phyloP scores from a whole-genome alignment of 179 eudicot genomes.

The Beta macrorhiza region DNA sequence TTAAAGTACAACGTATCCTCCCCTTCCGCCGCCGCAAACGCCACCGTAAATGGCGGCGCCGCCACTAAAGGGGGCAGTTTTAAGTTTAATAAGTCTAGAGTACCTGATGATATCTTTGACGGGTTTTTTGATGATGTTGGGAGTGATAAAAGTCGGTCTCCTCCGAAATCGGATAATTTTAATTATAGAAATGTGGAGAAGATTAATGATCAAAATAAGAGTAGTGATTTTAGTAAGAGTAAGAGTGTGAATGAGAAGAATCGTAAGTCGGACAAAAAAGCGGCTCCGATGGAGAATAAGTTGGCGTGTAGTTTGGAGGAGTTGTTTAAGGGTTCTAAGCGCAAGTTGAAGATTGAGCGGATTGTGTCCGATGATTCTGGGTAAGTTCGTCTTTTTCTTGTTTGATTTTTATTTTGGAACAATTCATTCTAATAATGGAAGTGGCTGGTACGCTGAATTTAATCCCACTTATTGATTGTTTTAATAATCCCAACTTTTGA shows the following conservation, averaged over 20 bases:
- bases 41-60: not conserved
- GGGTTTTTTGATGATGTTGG: constrained; percentile 49
- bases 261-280: constrained; percentile 20
- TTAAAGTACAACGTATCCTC: constrained; percentile 37
- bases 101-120: constrained; percentile 50
- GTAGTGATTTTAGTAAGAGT: not conserved
- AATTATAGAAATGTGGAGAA: not conserved
- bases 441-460: too few relatives aligned
- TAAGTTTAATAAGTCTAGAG: constrained; percentile 26
- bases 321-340: constrained; percentile 67
- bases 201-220: too few relatives aligned
- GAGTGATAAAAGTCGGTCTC: constrained; percentile 15
- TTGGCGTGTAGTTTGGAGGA: constrained; percentile 81
- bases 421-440: too few relatives aligned
- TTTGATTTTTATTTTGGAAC: not conserved
- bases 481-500: too few relatives aligned
- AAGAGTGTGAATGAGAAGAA: not conserved
- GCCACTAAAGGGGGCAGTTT: constrained; percentile 28
- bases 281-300: constrained; percentile 36
- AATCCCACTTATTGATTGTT: too few relatives aligned
- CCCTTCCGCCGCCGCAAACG: constrained; percentile 32
- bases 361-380: constrained; percentile 69
- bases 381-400: constrained; percentile 31
- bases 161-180: not conserved
- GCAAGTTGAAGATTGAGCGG: constrained; percentile 82